Evolutionary conservation across 2,329 filamentous ascomycete species (phyloP), one percentile per base, ranked within the genome.

Genomic region (Plectosphaerella cucumerina): DNA sequence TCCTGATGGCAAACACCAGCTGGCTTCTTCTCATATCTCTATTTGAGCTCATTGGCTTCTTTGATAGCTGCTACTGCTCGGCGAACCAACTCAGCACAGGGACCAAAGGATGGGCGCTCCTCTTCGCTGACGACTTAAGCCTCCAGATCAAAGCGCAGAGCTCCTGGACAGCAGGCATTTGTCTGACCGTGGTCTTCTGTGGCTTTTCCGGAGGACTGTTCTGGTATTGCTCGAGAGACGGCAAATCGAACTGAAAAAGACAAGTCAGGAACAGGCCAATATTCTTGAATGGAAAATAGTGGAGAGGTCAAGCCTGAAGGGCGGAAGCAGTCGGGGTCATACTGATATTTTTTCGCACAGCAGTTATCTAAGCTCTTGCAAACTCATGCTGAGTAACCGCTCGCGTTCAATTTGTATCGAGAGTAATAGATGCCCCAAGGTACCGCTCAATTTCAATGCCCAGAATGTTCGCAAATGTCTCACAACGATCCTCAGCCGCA

Each of bases 11-110:
- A 33, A 59, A 59, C 31, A 51, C 55, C 4, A 3, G 48, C 3
- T 59, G 53, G 55, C 51, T 59, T 18, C 22, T 59, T 14, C 35
- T 56, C n/a, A 53, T 53, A 18, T 56, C 57, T 2, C 21, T 59
- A 21, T 56, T 50, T 26, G 57, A 59, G 49, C 55, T 59, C 6
- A 53, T 55, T 14, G 57, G 57, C 12, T 59, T 59, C 41, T 59
- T 59, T 37, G 55, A 58, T 46, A 58, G 57, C 26, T 59, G 57
- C 50, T 60, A 54, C 50, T 59, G 51, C 47, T 53, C 60, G 23
- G 52, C 49, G 42, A 47, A 37, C 9, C 41, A 48, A 20, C n/a
- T 57, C 3, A 53, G 48, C 15, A 54, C 48, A 31, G 52, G 55
- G 4, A 15, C 39, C 3, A 20, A 31, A 12, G 57, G 57, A 15